phyloP scores from a whole-genome alignment of 169 alveolate genomes.

The Plasmodium falciparum region DNA sequence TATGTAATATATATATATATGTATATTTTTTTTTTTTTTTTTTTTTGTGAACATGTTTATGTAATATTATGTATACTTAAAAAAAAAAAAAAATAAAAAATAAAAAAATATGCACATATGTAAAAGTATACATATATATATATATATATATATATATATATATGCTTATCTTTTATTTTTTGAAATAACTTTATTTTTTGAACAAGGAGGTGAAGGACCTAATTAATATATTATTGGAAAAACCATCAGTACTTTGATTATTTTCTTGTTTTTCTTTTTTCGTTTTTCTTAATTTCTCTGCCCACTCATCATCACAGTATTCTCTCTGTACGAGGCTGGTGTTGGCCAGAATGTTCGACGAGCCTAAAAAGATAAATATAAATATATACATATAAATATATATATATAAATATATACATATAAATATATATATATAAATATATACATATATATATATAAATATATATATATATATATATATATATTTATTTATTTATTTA shows the following conservation, averaged over 20 bases:
- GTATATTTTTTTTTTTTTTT: background rate
- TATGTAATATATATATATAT: background rate
- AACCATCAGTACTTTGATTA: background rate
- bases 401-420: background rate
- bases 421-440: too few species aligned
- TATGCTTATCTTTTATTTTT: constrained; percentile 8
- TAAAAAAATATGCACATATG: background rate
- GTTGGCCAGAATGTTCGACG: constrained; percentile 31
- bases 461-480: constrained; percentile 1
- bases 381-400: too few species aligned
- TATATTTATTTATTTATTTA: background rate
- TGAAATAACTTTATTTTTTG: constrained; percentile 28
- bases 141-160: background rate
- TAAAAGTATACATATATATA: background rate
- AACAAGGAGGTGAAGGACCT: constrained; percentile 49
- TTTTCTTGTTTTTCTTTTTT: constrained; percentile 30
- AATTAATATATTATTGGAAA: constrained; percentile 9
- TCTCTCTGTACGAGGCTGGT: constrained; percentile 48
- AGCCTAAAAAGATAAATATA: constrained; percentile 14
- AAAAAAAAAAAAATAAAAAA: background rate
- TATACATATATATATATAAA: too few species aligned
- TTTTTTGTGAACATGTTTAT: background rate
- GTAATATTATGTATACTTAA: background rate
- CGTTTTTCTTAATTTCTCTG: constrained; percentile 36
- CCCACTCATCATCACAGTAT: constrained; percentile 69